Evolutionary conservation across 2,329 filamentous ascomycete species (phyloP).

Genomic region (Pezicula radicicola): DNA sequence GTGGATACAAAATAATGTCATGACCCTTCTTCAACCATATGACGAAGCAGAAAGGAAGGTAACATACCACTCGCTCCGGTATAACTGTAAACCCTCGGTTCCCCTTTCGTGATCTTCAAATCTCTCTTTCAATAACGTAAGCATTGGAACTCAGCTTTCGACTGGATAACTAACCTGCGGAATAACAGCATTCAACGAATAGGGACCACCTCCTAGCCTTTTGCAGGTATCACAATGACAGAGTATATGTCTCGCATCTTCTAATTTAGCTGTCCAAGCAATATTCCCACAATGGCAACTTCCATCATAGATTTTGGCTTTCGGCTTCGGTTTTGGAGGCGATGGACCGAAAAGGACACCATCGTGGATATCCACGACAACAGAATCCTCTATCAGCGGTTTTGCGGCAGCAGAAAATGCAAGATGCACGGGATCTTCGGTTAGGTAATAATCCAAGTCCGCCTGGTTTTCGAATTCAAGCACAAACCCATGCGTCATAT

Average conservation of each 20-base stretch:
- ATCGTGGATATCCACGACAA: constrained; percentile 5
- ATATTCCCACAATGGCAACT: not conserved
- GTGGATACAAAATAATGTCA: not conserved
- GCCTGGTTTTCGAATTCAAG: constrained; percentile 2
- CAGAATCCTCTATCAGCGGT: constrained; percentile 4
- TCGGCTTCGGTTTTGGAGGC: not conserved
- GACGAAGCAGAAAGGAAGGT: too few species aligned
- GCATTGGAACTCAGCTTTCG: too few species aligned
- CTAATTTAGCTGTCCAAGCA: not conserved
- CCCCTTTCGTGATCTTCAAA: not conserved
- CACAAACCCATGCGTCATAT: constrained; percentile 1
- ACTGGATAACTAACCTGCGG: not conserved
- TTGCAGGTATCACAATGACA: not conserved
- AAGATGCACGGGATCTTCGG: constrained; percentile 2
- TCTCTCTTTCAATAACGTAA: not conserved
- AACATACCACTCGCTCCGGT: not conserved
- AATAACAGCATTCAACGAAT: not conserved
- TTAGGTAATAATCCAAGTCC: constrained; percentile 5
- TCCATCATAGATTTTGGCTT: not conserved
- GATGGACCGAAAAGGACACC: constrained; percentile 2
- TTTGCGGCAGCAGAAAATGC: constrained; percentile 1
- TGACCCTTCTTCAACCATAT: too few species aligned
- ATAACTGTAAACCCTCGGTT: not conserved
- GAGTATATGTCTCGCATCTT: not conserved
- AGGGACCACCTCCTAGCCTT: not conserved